Conservation (phyloP, 2,329 filamentous ascomycete species). For the Trichoderma atroviride region DNA sequence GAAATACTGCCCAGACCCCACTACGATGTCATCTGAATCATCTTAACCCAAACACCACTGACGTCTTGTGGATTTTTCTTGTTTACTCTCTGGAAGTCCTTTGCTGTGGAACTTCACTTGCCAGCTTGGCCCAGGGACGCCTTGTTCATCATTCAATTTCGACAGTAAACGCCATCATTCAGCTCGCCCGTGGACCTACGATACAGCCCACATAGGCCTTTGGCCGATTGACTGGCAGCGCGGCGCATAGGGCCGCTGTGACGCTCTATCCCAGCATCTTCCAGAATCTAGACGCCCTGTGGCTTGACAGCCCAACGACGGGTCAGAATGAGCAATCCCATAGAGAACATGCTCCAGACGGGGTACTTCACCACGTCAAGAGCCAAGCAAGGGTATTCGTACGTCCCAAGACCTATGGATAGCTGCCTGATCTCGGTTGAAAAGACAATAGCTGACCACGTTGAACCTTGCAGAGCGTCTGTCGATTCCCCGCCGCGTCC, state of each 20-base stretch:
- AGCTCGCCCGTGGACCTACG: constrained; percentile 2
- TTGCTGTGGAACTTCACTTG: background rate
- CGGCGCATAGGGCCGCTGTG: constrained; percentile 8
- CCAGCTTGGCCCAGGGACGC: background rate
- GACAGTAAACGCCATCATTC: background rate
- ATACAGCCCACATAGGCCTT: background rate
- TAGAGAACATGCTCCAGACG: constrained; percentile 52
- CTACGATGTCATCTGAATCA: constrained; percentile 30
- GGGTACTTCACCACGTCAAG: constrained; percentile 56
- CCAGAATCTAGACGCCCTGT: background rate
- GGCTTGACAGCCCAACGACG: background rate
- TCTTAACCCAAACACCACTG: constrained; percentile 19
- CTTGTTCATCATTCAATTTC: background rate
- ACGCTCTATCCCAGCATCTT: background rate
- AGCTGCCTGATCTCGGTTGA: constrained; percentile 9
- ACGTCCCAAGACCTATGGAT: constrained; percentile 22
- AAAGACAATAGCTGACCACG: background rate
- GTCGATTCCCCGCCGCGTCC: constrained; percentile 15
- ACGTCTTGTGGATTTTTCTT: constrained; percentile 16
- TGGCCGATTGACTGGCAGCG: constrained; percentile 4
- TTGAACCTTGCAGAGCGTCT: constrained; percentile 31
- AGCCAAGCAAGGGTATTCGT: constrained; percentile 40
- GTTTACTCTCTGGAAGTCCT: background rate
- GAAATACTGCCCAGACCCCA: constrained; percentile 23
- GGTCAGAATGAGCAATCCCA: constrained; percentile 48